These are phyloP conservation scores for Galerina marginata DNA, from an alignment of 768 basidiomycete species.

Conservation along the genomic window DNA sequence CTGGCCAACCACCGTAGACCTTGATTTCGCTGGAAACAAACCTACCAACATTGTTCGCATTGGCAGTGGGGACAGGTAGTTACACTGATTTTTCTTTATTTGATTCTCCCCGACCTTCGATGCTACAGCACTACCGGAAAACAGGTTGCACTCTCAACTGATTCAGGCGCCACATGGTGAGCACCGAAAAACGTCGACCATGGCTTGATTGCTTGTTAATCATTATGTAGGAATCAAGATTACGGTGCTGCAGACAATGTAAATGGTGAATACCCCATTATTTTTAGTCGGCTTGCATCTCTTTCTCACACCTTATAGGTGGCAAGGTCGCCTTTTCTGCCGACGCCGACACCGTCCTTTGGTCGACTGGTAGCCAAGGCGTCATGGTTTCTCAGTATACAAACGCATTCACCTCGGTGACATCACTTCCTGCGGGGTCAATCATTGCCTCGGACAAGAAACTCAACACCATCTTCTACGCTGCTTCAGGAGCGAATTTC, in stretches of 20 bases:
- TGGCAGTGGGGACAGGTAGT: slow-evolving; percentile 53
- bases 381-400: slow-evolving; percentile 58
- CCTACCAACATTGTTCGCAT: slow-evolving; percentile 57
- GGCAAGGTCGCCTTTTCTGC: slow-evolving; percentile 56
- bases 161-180: slow-evolving; percentile 59
- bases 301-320: slow-evolving; percentile 22
- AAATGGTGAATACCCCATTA: slow-evolving; percentile 29
- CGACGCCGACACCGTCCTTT: slow-evolving; percentile 60
- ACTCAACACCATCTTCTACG: slow-evolving; percentile 63
- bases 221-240: slow-evolving; percentile 46
- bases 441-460: slow-evolving; percentile 69
- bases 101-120: not conserved
- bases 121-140: slow-evolving; percentile 44
- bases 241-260: slow-evolving; percentile 59
- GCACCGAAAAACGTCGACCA: not conserved
- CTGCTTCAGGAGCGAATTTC: slow-evolving; percentile 57
- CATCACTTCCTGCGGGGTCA: slow-evolving; percentile 55
- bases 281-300: not conserved
- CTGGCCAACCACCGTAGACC: slow-evolving; percentile 51
- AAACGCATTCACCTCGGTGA: slow-evolving; percentile 52
- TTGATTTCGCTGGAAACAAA: slow-evolving; percentile 60
- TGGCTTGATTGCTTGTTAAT: not conserved
- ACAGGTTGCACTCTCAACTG: slow-evolving; percentile 62
- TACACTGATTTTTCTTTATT: not conserved
- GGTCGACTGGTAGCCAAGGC: slow-evolving; percentile 54